Evolutionary conservation across 805 yeast genomes (phyloP).

Genomic region (Wickerhamiella sorbophila): DNA sequence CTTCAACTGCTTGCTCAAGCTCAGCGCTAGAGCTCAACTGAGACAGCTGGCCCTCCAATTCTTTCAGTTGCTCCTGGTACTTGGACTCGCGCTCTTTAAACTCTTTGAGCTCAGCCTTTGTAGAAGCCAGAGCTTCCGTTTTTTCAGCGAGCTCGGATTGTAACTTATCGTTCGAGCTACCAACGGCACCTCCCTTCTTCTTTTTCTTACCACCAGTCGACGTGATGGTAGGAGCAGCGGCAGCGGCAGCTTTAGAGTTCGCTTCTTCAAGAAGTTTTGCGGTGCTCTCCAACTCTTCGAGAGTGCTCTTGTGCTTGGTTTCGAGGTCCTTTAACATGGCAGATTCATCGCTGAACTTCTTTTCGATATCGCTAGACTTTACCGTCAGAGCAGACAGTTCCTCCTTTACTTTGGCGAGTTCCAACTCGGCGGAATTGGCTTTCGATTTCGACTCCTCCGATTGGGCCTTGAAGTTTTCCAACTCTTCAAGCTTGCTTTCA

Average conservation of each 20-base stretch:
- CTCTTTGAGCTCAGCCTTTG: not conserved
- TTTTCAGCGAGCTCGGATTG: too few species aligned
- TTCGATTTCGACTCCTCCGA: too few species aligned
- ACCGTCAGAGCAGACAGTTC: conserved; percentile 1
- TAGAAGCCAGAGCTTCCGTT: not conserved
- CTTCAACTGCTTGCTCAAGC: not conserved
- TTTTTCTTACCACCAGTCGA: not conserved
- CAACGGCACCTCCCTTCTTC: not conserved
- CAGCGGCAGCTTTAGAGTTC: not conserved
- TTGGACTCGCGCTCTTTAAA: not conserved
- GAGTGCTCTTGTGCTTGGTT: too few species aligned
- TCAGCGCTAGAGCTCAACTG: not conserved
- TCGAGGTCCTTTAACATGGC: not conserved
- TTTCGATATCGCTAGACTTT: not conserved
- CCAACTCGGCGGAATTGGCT: not conserved
- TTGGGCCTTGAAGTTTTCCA: too few species aligned
- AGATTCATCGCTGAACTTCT: not conserved
- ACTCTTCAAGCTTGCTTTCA: too few species aligned
- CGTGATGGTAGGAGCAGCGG: not conserved
- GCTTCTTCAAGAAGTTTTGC: not conserved
- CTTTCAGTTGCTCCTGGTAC: not conserved
- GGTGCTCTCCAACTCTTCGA: too few species aligned
- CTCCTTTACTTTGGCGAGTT: conserved; percentile 3
- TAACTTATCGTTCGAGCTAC: too few species aligned
- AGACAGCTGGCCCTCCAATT: not conserved